Evolutionary conservation across 164 flowering plant species (phyloP).

Genomic region (Vitis amurensis): DNA sequence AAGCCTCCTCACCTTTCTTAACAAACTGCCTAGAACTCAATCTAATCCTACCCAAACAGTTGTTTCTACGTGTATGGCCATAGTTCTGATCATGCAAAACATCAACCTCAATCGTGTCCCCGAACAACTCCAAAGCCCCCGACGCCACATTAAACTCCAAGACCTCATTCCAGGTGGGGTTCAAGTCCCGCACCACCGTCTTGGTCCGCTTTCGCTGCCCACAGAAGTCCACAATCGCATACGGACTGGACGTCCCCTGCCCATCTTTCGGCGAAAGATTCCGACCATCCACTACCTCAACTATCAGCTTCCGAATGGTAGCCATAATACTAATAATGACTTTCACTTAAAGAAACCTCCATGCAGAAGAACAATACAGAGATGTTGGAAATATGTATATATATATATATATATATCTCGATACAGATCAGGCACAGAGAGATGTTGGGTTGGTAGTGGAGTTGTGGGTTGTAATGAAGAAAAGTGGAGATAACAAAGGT

Average conservation of each 20-base stretch:
- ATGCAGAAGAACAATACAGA: neutral
- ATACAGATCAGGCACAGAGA: neutral
- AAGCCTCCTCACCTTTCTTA: slow-evolving; percentile 75
- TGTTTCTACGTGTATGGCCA: slow-evolving; percentile 65
- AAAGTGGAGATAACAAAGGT: slow-evolving; percentile 17
- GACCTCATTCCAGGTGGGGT: slow-evolving; percentile 79
- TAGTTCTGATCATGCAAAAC: slow-evolving; percentile 55
- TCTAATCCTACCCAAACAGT: slow-evolving; percentile 68
- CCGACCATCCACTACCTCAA: slow-evolving; percentile 76
- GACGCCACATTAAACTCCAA: slow-evolving; percentile 53
- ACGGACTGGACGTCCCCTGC: slow-evolving; percentile 83
- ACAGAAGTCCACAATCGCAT: slow-evolving; percentile 61
- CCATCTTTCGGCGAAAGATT: slow-evolving; percentile 83
- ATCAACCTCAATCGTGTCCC: slow-evolving; percentile 65
- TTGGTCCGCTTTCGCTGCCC: slow-evolving; percentile 75
- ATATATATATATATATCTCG: neutral
- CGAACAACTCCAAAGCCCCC: slow-evolving; percentile 44
- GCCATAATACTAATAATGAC: slow-evolving; percentile 13
- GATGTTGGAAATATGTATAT: neutral
- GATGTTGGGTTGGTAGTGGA: neutral
- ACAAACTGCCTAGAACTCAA: slow-evolving; percentile 68
- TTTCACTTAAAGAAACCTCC: no score
- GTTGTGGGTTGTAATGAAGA: neutral
- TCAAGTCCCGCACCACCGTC: slow-evolving; percentile 50
- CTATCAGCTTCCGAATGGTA: slow-evolving; percentile 50